Percentiles rank a stretch among this genome's conserved stretches.
phyloP scores from a whole-genome alignment of 768 basidiomycete genomes.

The Termitomyces eurrhizus region DNA sequence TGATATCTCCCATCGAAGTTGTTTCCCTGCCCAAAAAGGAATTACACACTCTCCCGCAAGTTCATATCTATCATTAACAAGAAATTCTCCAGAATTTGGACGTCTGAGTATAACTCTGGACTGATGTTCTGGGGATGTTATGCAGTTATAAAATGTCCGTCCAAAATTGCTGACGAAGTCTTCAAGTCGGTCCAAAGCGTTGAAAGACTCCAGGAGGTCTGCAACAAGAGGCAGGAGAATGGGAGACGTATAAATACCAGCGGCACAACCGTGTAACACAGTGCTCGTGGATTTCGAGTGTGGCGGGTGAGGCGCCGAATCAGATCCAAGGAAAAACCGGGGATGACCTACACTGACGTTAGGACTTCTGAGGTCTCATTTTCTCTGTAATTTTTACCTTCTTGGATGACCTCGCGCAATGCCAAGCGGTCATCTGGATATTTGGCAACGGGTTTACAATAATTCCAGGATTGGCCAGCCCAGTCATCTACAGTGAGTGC shows the following conservation, averaged over 20 bases:
- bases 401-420: constrained; percentile 67
- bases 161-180: constrained; percentile 80
- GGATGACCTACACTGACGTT: constrained; percentile 60
- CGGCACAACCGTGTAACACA: constrained; percentile 77
- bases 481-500: constrained; percentile 93
- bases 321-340: constrained; percentile 95
- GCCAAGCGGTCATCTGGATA: constrained; percentile 89
- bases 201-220: constrained; percentile 82
- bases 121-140: constrained; percentile 24
- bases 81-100: constrained; percentile 27
- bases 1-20: constrained; percentile 67
- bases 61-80: constrained; percentile 47
- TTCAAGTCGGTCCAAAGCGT: constrained; percentile 76
- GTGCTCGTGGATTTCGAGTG: constrained; percentile 65
- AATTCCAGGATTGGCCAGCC: constrained; percentile 93
- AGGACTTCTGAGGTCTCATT: neutral
- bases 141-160: constrained; percentile 79
- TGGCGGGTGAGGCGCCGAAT: constrained; percentile 90
- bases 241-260: constrained; percentile 94
- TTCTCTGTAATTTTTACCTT: constrained; percentile 44
- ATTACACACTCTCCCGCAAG: constrained; percentile 52
- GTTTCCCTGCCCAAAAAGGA: constrained; percentile 87
- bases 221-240: constrained; percentile 89
- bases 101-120: constrained; percentile 41
- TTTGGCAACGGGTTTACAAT: constrained; percentile 98